Evolutionary conservation across 192 early-diverging fungal genomes (phyloP).

Genomic region (Coemansia sp.): DNA sequence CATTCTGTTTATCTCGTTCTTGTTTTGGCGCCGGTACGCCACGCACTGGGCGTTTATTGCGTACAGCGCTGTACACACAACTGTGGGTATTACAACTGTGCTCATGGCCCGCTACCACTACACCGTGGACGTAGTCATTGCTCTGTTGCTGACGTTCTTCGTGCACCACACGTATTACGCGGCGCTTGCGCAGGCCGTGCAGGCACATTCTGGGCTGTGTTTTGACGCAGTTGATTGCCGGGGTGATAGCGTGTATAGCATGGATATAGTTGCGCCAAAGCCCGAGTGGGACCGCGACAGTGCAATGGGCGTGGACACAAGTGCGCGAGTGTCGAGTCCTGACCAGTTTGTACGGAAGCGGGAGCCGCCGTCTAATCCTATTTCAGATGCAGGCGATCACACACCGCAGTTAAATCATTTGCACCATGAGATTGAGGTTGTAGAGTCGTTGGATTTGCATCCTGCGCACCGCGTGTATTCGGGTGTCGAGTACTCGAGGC

Average conservation of each 20-base stretch:
- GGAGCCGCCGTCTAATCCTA: not conserved
- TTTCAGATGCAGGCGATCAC: not conserved
- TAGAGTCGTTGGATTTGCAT: slow-evolving; percentile 12
- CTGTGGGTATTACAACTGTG: slow-evolving; percentile 54
- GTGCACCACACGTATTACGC: slow-evolving; percentile 60
- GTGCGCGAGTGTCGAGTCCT: not conserved
- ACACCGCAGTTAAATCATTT: not conserved
- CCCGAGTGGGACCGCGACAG: slow-evolving; percentile 36
- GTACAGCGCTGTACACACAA: slow-evolving; percentile 39
- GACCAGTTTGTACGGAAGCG: slow-evolving; percentile 6
- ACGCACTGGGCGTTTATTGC: slow-evolving; percentile 46
- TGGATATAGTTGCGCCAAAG: slow-evolving; percentile 21
- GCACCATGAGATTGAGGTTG: slow-evolving; percentile 21
- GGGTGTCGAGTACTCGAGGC: not conserved
- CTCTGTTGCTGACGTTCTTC: slow-evolving; percentile 57
- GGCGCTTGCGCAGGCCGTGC: slow-evolving; percentile 22
- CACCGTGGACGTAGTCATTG: slow-evolving; percentile 63
- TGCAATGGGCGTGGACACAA: slow-evolving; percentile 27
- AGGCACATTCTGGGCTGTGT: no score
- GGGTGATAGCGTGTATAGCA: slow-evolving; percentile 8
- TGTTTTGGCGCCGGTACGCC: slow-evolving; percentile 60
- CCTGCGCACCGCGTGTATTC: slow-evolving; percentile 9
- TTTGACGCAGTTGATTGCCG: not conserved
- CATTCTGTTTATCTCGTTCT: slow-evolving; percentile 55
- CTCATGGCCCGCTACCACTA: slow-evolving; percentile 61